Percentiles rank a stretch among this genome's conserved stretches.
Evolutionary conservation across 2,329 filamentous ascomycete species (phyloP).

Genomic region (Clarireedia paspali): DNA sequence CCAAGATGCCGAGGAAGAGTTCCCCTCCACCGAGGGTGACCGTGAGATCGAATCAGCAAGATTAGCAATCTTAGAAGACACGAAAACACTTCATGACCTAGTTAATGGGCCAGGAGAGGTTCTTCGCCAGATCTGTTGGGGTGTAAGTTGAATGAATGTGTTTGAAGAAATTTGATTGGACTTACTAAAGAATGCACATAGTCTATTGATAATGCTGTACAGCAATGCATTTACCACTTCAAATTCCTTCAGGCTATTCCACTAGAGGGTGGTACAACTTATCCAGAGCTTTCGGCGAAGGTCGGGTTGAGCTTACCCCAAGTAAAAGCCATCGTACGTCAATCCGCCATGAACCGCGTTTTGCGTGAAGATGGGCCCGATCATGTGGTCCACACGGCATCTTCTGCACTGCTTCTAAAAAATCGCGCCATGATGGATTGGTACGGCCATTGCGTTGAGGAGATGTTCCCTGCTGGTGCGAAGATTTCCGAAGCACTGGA

Average conservation of each 20-base stretch:
- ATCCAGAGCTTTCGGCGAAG: not conserved
- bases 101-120: not conserved
- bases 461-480: slow-evolving; percentile 1
- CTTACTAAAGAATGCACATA: not conserved
- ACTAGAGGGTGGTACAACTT: not conserved
- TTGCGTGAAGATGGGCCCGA: not conserved
- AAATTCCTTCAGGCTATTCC: not conserved
- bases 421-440: not conserved
- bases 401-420: not conserved
- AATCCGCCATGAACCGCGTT: not conserved
- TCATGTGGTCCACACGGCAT: not conserved
- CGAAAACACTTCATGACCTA: not conserved
- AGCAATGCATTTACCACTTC: slow-evolving; percentile 3
- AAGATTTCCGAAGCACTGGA: not conserved
- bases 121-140: not conserved
- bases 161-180: not conserved
- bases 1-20: not conserved
- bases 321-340: not conserved
- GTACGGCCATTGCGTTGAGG: not conserved
- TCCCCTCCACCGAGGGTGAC: not conserved
- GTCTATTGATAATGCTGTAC: not conserved
- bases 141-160: not conserved
- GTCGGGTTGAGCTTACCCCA: not conserved
- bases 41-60: not conserved
- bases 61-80: not conserved